Percentiles rank a stretch among this genome's conserved stretches.
These are phyloP conservation scores for Alectoria sarmentosa DNA, from an alignment of 495 filamentous ascomycete genomes.

Conservation along the genomic window DNA sequence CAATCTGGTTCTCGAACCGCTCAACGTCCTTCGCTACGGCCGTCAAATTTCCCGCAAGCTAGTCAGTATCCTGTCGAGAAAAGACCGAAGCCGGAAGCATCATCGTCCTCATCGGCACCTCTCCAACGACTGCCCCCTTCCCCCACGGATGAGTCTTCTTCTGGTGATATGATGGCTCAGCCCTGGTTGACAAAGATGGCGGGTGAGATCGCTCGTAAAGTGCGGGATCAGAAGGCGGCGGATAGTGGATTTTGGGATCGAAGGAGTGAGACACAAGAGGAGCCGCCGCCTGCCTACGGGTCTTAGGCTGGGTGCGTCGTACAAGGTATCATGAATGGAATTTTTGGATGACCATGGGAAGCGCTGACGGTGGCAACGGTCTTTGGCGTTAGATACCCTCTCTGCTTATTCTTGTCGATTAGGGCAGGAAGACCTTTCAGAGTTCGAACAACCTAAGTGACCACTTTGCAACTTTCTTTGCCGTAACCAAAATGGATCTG, in stretches of 20 bases:
- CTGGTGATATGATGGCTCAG: constrained; percentile 63
- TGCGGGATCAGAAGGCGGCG: constrained; percentile 61
- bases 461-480: too few species aligned
- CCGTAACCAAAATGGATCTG: too few species aligned
- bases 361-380: background rate
- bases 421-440: too few species aligned
- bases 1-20: background rate
- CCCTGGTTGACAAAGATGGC: constrained; percentile 90
- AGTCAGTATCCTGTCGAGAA: constrained; percentile 5
- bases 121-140: constrained; percentile 12
- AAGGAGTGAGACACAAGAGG: constrained; percentile 45
- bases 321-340: background rate
- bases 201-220: constrained; percentile 76
- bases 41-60: constrained; percentile 7
- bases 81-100: background rate
- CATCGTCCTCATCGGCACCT: background rate
- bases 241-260: constrained; percentile 42
- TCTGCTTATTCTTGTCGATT: background rate
- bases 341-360: background rate
- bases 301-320: constrained; percentile 19
- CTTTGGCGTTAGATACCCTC: background rate
- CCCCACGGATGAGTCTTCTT: constrained; percentile 22
- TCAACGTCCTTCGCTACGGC: constrained; percentile 8
- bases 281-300: constrained; percentile 58
- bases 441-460: too few species aligned